Conservation (phyloP, 495 filamentous ascomycete genomes). For the Aspergillus biplanus region DNA sequence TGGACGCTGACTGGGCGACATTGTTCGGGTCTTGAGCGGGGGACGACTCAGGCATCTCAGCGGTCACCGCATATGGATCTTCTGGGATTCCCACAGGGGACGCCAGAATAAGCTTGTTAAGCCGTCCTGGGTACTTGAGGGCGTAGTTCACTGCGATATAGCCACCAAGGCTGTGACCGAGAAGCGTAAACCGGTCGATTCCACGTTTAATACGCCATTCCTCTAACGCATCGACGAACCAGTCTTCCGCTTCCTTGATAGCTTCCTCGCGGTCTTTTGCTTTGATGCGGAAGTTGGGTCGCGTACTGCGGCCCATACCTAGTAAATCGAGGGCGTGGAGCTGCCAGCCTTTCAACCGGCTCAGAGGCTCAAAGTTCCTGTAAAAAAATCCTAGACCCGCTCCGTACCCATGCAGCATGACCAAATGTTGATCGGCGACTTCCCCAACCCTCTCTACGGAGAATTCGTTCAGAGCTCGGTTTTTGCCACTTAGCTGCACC, state of each 20-base stretch:
- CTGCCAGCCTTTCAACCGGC: slow-evolving; percentile 78
- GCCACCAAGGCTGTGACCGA: slow-evolving; percentile 91
- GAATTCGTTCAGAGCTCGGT: slow-evolving; percentile 91
- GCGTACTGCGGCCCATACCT: slow-evolving; percentile 88
- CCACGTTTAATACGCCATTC: slow-evolving; percentile 90
- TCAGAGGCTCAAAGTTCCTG: slow-evolving; percentile 90
- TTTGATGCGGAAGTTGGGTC: slow-evolving; percentile 81
- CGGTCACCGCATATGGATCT: slow-evolving; percentile 86
- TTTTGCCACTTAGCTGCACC: slow-evolving; percentile 80
- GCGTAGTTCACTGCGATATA: slow-evolving; percentile 95
- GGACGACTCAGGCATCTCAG: slow-evolving; percentile 75
- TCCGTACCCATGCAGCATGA: slow-evolving; percentile 97
- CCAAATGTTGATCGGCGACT: slow-evolving; percentile 76
- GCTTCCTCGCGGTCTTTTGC: slow-evolving; percentile 80
- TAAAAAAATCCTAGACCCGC: slow-evolving; percentile 97
- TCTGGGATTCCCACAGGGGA: slow-evolving; percentile 95
- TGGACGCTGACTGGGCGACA: slow-evolving; percentile 35
- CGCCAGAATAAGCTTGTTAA: slow-evolving; percentile 94
- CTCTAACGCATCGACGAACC: slow-evolving; percentile 95
- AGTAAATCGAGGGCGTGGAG: slow-evolving; percentile 90
- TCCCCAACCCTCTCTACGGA: slow-evolving; percentile 84
- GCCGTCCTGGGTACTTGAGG: slow-evolving; percentile 88
- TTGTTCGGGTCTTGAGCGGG: slow-evolving; percentile 70
- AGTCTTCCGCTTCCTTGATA: slow-evolving; percentile 88
- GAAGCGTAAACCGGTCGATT: slow-evolving; percentile 88